These are phyloP conservation scores for Sutorius australiensis DNA, from an alignment of 768 basidiomycete genomes.

Conservation along the genomic window DNA sequence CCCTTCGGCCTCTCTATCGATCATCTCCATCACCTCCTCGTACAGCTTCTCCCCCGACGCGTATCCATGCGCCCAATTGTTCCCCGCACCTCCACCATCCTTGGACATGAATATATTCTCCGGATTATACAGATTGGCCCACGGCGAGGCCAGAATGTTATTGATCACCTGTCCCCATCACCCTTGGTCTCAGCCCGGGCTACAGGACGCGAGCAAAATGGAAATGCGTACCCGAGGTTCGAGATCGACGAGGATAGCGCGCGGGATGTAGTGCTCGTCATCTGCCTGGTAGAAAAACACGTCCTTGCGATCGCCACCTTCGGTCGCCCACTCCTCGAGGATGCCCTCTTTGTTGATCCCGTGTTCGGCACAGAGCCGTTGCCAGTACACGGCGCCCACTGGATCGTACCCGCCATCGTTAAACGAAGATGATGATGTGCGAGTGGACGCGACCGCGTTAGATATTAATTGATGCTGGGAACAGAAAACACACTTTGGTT, in stretches of 20 bases:
- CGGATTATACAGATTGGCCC: conserved; percentile 87
- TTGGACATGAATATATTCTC: conserved; percentile 96
- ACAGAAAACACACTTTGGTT: conserved; percentile 67
- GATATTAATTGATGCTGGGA: conserved; percentile 1
- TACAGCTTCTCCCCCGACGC: conserved; percentile 85
- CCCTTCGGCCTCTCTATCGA: conserved; percentile 96
- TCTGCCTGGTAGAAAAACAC: conserved; percentile 99
- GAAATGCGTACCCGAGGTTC: conserved; percentile 78
- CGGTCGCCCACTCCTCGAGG: conserved; percentile 95
- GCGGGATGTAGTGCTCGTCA: conserved; percentile 97
- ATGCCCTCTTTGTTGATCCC: conserved; percentile 95
- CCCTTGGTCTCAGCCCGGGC: too few species aligned
- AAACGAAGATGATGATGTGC: too few species aligned
- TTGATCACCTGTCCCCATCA: conserved; percentile 76
- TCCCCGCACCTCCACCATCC: conserved; percentile 98
- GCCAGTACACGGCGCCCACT: conserved; percentile 99
- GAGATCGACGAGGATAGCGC: conserved; percentile 93
- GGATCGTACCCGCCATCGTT: not conserved
- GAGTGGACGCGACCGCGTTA: not conserved
- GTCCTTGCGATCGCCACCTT: conserved; percentile 95
- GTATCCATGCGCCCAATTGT: conserved; percentile 98
- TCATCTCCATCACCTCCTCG: conserved; percentile 98
- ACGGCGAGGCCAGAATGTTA: conserved; percentile 84
- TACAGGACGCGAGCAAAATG: too few species aligned
- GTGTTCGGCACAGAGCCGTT: conserved; percentile 96